Percentiles rank a stretch among this genome's conserved stretches.
Conservation (phyloP, 306 rosid genomes). For the Vigna trinervia region DNA sequence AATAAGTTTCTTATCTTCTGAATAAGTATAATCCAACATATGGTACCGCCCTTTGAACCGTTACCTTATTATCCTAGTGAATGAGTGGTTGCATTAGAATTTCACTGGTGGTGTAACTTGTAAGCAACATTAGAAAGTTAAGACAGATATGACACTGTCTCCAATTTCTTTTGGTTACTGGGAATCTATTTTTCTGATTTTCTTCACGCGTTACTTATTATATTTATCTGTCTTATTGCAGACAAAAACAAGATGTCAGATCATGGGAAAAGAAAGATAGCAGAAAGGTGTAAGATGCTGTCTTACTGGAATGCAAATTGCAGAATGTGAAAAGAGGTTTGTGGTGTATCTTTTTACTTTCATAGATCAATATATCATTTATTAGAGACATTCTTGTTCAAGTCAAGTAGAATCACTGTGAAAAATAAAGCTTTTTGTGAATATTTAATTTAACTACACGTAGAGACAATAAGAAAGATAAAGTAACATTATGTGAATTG, state of each 20-base stretch:
- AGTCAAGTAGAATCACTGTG: not conserved
- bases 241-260: constrained; percentile 58
- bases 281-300: constrained; percentile 45
- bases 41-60: constrained; percentile 21
- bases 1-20: constrained; percentile 37
- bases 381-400: no score
- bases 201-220: constrained; percentile 1
- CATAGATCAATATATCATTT: not conserved
- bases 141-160: constrained; percentile 39
- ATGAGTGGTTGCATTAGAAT: not conserved
- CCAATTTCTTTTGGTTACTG: constrained; percentile 23
- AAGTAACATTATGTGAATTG: not conserved
- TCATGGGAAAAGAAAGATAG: constrained; percentile 34
- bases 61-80: constrained; percentile 28
- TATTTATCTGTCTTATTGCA: constrained; percentile 18
- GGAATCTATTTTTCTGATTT: constrained; percentile 52
- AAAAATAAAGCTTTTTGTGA: no score
- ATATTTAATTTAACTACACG: no score
- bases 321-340: constrained; percentile 36
- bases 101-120: constrained; percentile 36
- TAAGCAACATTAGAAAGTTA: constrained; percentile 45
- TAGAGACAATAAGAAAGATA: no score
- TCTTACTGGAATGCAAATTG: constrained; percentile 32
- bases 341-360: not conserved
- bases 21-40: constrained; percentile 34